Percentiles rank a stretch among this genome's conserved stretches.
Conservation (phyloP, 345 rosid species). For the Camelina laxa region DNA sequence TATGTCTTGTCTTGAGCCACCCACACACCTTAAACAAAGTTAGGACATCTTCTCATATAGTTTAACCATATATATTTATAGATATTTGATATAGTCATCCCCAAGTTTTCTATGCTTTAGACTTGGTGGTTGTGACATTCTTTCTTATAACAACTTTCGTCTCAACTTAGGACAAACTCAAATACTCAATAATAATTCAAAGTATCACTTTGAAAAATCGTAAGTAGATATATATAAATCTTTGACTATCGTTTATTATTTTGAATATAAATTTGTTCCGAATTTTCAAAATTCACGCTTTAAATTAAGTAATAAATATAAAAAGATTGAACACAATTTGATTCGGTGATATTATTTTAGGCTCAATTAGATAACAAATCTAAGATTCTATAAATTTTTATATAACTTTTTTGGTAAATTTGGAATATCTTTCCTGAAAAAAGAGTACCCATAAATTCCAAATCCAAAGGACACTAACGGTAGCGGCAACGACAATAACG, state of each 20-base stretch:
- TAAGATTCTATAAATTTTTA: background rate
- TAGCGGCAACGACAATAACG: constrained; percentile 63
- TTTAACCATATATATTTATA: background rate
- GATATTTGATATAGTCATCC: background rate
- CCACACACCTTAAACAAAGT: constrained; percentile 11
- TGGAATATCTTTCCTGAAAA: constrained; percentile 49
- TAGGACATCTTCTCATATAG: background rate
- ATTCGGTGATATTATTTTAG: background rate
- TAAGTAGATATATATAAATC: background rate
- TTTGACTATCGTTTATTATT: background rate
- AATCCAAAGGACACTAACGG: constrained; percentile 80
- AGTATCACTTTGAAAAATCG: background rate
- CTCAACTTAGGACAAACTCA: background rate
- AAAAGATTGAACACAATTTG: background rate
- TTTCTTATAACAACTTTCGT: background rate
- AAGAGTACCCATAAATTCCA: constrained; percentile 70
- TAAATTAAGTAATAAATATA: background rate
- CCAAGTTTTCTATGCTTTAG: background rate
- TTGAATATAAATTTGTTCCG: background rate
- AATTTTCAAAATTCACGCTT: background rate
- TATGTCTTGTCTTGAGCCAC: constrained; percentile 31
- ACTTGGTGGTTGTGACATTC: background rate
- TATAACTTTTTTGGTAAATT: constrained; percentile 41
- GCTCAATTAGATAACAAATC: constrained; percentile 11
- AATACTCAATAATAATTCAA: background rate